Conservation (phyloP, 208 protist genomes). For the Acanthamoeba polyphaga region DNA sequence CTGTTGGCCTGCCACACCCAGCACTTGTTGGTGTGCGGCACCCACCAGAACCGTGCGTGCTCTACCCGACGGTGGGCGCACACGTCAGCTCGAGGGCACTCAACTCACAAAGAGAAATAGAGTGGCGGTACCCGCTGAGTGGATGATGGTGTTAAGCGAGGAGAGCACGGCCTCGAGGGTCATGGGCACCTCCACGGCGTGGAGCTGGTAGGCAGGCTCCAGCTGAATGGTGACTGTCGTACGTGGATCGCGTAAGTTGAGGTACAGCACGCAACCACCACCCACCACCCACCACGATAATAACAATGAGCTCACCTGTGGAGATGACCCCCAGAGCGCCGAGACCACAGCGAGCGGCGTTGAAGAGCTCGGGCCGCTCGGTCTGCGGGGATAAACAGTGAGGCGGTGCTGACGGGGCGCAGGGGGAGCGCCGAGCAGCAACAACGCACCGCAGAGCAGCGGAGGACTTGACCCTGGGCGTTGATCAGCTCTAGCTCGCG, state of each 20-base stretch:
- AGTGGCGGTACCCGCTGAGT: background rate
- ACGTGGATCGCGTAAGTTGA: no score
- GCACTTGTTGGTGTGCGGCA: constrained; percentile 78
- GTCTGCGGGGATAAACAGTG: background rate
- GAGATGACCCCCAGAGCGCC: constrained; percentile 64
- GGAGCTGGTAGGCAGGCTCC: constrained; percentile 62
- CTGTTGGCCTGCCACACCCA: constrained; percentile 73
- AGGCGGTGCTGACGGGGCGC: background rate
- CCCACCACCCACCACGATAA: no score
- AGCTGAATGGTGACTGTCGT: constrained; percentile 68
- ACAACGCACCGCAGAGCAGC: constrained; percentile 33
- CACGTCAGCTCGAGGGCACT: no score
- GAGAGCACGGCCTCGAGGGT: constrained; percentile 49
- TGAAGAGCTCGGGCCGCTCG: constrained; percentile 60
- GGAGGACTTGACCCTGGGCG: constrained; percentile 9
- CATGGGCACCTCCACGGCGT: constrained; percentile 62
- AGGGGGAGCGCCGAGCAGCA: background rate
- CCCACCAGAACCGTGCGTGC: constrained; percentile 74
- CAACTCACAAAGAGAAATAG: background rate
- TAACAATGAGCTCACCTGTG: background rate
- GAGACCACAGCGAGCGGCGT: constrained; percentile 55
- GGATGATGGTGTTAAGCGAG: constrained; percentile 5
- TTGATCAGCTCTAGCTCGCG: constrained; percentile 59
- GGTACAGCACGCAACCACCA: background rate
- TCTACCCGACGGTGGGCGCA: background rate